A percentile compares a stretch with the other conserved stretches of the same genome.
Conservation (phyloP, 768 basidiomycete genomes). For the Phlebiopsis gigantea region DNA sequence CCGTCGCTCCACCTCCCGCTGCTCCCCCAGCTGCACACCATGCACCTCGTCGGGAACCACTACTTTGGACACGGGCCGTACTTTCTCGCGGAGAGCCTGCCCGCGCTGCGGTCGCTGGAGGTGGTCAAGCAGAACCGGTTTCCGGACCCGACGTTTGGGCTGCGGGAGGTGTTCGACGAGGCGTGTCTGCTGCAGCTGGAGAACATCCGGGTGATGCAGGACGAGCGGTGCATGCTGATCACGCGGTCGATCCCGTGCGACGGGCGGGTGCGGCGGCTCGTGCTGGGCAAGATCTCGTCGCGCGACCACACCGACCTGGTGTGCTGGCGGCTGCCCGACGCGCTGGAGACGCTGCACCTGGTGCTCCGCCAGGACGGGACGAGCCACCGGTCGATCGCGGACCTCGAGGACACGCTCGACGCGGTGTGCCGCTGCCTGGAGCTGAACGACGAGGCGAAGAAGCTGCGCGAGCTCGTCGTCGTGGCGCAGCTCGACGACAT, state of each 20-base stretch:
- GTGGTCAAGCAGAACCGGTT: not conserved
- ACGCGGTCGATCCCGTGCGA: not conserved
- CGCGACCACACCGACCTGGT: slow-evolving; percentile 8
- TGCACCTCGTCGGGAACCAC: slow-evolving; percentile 8
- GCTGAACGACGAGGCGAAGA: not conserved
- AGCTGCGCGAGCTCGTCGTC: not conserved
- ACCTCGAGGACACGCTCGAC: not conserved
- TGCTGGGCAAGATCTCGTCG: not conserved
- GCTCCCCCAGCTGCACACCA: slow-evolving; percentile 7
- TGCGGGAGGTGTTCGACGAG: not conserved
- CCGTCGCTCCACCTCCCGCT: slow-evolving; percentile 4
- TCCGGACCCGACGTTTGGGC: not conserved
- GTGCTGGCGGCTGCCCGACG: slow-evolving; percentile 7
- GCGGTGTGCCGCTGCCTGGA: not conserved
- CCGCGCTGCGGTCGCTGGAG: slow-evolving; percentile 5
- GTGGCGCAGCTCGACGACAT: not conserved
- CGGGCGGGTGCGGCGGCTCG: not conserved
- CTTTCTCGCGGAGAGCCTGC: slow-evolving; percentile 1
- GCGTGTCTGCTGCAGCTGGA: not conserved
- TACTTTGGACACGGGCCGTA: slow-evolving; percentile 6
- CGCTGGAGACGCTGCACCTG: slow-evolving; percentile 6
- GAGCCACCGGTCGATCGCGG: not conserved
- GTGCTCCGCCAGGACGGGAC: not conserved
- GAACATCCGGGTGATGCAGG: slow-evolving; percentile 3
- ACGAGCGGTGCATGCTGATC: slow-evolving; percentile 4